Conservation (phyloP, 2,329 filamentous ascomycete species). For the Fusarium concolor region DNA sequence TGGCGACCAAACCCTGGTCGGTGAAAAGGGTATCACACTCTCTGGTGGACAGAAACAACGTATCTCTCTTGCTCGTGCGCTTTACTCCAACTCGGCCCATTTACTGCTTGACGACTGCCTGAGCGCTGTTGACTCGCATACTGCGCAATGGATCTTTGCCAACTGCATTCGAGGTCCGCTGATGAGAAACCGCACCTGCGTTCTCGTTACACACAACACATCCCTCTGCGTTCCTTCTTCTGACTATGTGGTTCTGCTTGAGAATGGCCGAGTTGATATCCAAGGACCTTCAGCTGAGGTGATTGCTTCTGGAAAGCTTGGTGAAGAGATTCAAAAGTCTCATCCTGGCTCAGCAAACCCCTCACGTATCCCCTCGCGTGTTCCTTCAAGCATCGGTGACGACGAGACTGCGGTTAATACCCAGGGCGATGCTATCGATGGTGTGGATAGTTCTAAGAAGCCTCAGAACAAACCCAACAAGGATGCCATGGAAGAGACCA, state of each 20-base stretch:
- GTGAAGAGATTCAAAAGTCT: slow-evolving; percentile 83
- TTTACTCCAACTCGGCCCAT: slow-evolving; percentile 96
- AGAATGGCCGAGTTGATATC: slow-evolving; percentile 82
- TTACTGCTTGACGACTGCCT: slow-evolving; percentile 94
- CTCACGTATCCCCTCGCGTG: slow-evolving; percentile 81
- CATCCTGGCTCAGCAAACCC: slow-evolving; percentile 74
- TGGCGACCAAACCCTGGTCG: slow-evolving; percentile 92
- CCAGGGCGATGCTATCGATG: slow-evolving; percentile 60
- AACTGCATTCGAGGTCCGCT: slow-evolving; percentile 90
- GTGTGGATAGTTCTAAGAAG: slow-evolving; percentile 60
- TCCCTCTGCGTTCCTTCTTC: slow-evolving; percentile 86
- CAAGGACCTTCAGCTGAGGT: slow-evolving; percentile 84
- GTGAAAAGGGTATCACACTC: slow-evolving; percentile 96
- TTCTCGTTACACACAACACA: slow-evolving; percentile 95
- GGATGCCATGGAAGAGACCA: slow-evolving; percentile 76
- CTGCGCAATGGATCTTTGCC: slow-evolving; percentile 97
- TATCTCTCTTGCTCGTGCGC: slow-evolving; percentile 92
- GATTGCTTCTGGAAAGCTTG: slow-evolving; percentile 87
- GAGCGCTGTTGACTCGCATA: slow-evolving; percentile 96
- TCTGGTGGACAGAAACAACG: slow-evolving; percentile 98
- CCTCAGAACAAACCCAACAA: slow-evolving; percentile 59
- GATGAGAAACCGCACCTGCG: slow-evolving; percentile 90
- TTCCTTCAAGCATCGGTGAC: slow-evolving; percentile 79
- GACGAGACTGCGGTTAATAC: slow-evolving; percentile 68
- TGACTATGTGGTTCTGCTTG: slow-evolving; percentile 83